A percentile compares a stretch with the other conserved stretches of the same genome.
phyloP scores from a whole-genome alignment of 176 grass and related monocot genomes.

The Oryza punctata region DNA sequence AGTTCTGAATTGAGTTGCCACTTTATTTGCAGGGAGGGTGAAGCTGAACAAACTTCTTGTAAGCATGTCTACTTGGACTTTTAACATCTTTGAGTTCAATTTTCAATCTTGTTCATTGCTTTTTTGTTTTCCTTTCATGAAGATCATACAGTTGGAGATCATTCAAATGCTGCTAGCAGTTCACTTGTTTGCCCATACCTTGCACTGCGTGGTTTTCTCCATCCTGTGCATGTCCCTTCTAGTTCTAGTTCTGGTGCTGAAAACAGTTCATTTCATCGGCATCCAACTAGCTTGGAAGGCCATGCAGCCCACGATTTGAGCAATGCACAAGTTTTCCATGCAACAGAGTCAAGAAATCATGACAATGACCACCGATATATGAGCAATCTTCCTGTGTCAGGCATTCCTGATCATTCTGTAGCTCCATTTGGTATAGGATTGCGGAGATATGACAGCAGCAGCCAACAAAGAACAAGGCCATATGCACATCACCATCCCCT shows the following conservation, averaged over 20 bases:
- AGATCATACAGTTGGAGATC: conserved; percentile 69
- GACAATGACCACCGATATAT: conserved; percentile 66
- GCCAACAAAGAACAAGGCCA: conserved; percentile 66
- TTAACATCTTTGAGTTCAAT: conserved; percentile 25
- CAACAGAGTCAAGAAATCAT: conserved; percentile 65
- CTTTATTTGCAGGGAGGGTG: conserved; percentile 62
- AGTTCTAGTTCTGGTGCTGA: conserved; percentile 59
- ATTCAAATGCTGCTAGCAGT: conserved; percentile 67
- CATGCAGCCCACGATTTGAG: conserved; percentile 57
- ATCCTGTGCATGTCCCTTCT: conserved; percentile 63
- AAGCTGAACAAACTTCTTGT: conserved; percentile 60
- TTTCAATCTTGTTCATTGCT: conserved; percentile 34
- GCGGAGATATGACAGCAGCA: conserved; percentile 63
- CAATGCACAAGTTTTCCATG: conserved; percentile 53
- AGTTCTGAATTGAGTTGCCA: conserved; percentile 28
- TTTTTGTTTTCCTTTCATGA: conserved; percentile 35
- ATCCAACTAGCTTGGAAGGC: conserved; percentile 56
- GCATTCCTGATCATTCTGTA: conserved; percentile 59
- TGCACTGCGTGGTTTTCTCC: conserved; percentile 61
- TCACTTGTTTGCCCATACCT: conserved; percentile 79
- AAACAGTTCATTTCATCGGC: conserved; percentile 63
- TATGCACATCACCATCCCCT: conserved; percentile 68
- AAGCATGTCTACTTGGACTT: conserved; percentile 44
- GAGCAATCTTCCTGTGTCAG: conserved; percentile 63
- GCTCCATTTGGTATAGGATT: conserved; percentile 63